A percentile compares a stretch with the other conserved stretches of the same genome.
Conservation (phyloP, 352 stramenopile genomes). For the Globisporangium sylvaticum region DNA sequence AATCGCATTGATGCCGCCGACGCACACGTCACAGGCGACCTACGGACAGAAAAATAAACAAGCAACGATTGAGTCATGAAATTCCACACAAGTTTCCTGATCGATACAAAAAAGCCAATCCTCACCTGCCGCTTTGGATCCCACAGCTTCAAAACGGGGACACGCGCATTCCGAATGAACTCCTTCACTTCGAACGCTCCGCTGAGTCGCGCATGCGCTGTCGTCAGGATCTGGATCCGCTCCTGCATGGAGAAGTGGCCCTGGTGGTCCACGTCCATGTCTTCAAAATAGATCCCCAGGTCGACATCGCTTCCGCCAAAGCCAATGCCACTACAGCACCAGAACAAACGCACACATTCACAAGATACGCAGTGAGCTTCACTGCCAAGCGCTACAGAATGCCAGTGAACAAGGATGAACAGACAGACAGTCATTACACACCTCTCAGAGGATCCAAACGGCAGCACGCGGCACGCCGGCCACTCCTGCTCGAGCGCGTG, state of each 20-base stretch:
- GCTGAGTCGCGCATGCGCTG: conserved; percentile 37
- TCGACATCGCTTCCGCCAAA: conserved; percentile 80
- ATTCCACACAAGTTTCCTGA: too few relatives aligned
- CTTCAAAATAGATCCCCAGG: conserved; percentile 80
- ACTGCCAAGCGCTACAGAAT: background rate
- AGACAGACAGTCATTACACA: conserved; percentile 15
- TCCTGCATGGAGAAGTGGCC: conserved; percentile 54
- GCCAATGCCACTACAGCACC: conserved; percentile 45
- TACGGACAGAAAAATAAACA: conserved; percentile 8
- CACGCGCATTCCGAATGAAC: conserved; percentile 70
- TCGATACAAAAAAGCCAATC: too few relatives aligned
- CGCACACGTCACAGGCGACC: conserved; percentile 68
- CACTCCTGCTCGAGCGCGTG: conserved; percentile 45
- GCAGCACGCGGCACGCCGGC: conserved; percentile 54
- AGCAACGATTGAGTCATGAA: background rate
- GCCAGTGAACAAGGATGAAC: background rate
- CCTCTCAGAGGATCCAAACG: conserved; percentile 81
- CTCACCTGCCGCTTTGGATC: conserved; percentile 46
- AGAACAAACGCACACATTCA: background rate
- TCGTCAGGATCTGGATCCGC: conserved; percentile 51
- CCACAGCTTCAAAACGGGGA: conserved; percentile 80
- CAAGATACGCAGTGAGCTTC: conserved; percentile 10
- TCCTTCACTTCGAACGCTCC: conserved; percentile 54
- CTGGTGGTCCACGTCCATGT: conserved; percentile 53
- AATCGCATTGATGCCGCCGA: conserved; percentile 64